A percentile compares a stretch with the other conserved stretches of the same genome.
Conservation (phyloP, 331 rosid species). For the Acacia pycnantha region DNA sequence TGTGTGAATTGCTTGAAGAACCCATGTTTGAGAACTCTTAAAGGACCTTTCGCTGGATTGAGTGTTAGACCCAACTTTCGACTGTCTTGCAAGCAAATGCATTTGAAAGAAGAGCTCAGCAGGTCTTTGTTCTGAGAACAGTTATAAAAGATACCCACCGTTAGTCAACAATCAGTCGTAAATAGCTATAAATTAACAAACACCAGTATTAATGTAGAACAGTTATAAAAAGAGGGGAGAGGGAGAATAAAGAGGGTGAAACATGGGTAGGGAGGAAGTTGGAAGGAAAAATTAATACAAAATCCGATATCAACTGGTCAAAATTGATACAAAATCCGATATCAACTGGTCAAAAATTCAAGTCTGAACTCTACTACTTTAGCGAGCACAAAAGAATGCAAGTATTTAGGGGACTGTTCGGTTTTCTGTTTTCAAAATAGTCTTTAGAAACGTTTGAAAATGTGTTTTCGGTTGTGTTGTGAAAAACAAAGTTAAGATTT, state of each 20-base stretch:
- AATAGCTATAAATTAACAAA: not conserved
- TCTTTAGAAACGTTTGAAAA: too few species aligned
- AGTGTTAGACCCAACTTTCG: conserved; percentile 36
- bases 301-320: not conserved
- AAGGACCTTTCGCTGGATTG: conserved; percentile 40
- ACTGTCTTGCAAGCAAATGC: conserved; percentile 76
- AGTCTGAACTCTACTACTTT: not conserved
- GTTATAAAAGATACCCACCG: conserved; percentile 7
- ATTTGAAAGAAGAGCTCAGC: conserved; percentile 87
- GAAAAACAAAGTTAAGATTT: too few species aligned
- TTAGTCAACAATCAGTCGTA: conserved; percentile 1
- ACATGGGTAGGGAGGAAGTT: not conserved
- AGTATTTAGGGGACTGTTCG: not conserved
- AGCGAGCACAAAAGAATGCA: not conserved
- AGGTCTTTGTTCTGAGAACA: conserved; percentile 71
- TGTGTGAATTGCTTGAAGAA: conserved; percentile 76
- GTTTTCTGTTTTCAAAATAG: too few species aligned
- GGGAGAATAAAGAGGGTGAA: not conserved
- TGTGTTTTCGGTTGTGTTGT: too few species aligned
- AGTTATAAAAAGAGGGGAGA: not conserved
- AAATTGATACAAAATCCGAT: not conserved
- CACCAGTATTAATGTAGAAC: conserved; percentile 11
- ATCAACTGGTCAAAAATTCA: not conserved
- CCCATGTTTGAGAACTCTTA: conserved; percentile 72
- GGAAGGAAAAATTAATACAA: not conserved